Evolutionary conservation across 257 asterid species (phyloP), one percentile per base, ranked within the genome.

Genomic region (Mentha longifolia): DNA sequence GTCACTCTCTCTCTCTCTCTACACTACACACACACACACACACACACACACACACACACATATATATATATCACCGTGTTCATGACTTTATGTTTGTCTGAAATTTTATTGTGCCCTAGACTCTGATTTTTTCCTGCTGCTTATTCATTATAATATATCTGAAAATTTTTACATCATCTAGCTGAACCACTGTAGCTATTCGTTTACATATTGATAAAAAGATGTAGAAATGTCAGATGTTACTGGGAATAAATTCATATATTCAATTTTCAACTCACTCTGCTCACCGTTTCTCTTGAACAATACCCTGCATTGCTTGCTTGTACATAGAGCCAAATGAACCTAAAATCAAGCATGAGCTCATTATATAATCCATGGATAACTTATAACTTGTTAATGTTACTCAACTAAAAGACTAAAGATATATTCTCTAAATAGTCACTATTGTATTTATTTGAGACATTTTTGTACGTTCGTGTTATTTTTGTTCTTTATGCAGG

Each of bases 51-150:
- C n/a, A n/a, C n/a, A n/a, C n/a, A 22, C 2, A 22, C 2, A 22
- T 22, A 22, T 22, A 22, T 51, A 33, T 43, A 37, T 17, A 7
- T 59, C 68, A n/a, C 45, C 28, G 22, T 28, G 12, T 67, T 20
- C 47, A 43, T n/a, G n/a, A n/a, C n/a, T n/a, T n/a, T n/a, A n/a
- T 9, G 47, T 8, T 35, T 58, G 37, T 12, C 56, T 55, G 17
- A 9, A 61, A 9, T 58, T 69, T 16, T 56, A 63, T 39, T 50
- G 46, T 73, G 77, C 65, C 0, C 10, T 17, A 9, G 20, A 12
- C 42, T 9, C 55, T 57, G 43, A 42, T 61, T 64, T 64, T 64
- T 63, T 72, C 25, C 37, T 68, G 15, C 19, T 61, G 56, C 67
- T 41, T 63, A 42, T 71, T 74, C 68, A 19, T 25, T 2, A 42